Conservation (phyloP, 1,284 basidiomycete species). For the Mycosarcoma maydis region DNA sequence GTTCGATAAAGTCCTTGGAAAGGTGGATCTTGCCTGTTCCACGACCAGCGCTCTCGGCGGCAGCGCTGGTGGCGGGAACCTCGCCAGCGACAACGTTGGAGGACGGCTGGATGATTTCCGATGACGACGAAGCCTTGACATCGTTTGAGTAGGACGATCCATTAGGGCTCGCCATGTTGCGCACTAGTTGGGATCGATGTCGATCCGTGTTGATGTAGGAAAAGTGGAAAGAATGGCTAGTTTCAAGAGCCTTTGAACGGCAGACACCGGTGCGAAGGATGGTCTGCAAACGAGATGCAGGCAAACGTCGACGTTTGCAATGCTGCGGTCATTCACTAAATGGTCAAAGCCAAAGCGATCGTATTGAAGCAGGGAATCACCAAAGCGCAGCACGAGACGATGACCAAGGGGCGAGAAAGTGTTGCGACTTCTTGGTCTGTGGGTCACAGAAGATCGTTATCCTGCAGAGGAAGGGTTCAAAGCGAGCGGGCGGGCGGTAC, state of each 20-base stretch:
- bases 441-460: too few species aligned
- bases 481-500: too few species aligned
- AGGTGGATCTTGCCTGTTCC: constrained; percentile 34
- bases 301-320: constrained; percentile 41
- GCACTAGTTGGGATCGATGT: not conserved
- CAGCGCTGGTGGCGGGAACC: constrained; percentile 1
- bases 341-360: not conserved
- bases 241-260: constrained; percentile 33
- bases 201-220: not conserved
- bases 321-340: constrained; percentile 41
- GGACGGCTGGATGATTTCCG: constrained; percentile 9
- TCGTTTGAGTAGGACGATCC: constrained; percentile 22
- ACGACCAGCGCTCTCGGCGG: not conserved
- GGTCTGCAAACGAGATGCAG: constrained; percentile 24
- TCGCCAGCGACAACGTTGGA: not conserved
- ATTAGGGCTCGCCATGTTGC: constrained; percentile 16
- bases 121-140: constrained; percentile 17
- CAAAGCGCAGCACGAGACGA: too few species aligned
- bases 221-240: not conserved
- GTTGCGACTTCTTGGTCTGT: too few species aligned
- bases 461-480: too few species aligned
- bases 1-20: constrained; percentile 40
- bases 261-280: constrained; percentile 30
- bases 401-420: too few species aligned
- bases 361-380: too few species aligned